Conservation (phyloP, 164 flowering plant genomes). For the Dillenia suffruticosa region DNA sequence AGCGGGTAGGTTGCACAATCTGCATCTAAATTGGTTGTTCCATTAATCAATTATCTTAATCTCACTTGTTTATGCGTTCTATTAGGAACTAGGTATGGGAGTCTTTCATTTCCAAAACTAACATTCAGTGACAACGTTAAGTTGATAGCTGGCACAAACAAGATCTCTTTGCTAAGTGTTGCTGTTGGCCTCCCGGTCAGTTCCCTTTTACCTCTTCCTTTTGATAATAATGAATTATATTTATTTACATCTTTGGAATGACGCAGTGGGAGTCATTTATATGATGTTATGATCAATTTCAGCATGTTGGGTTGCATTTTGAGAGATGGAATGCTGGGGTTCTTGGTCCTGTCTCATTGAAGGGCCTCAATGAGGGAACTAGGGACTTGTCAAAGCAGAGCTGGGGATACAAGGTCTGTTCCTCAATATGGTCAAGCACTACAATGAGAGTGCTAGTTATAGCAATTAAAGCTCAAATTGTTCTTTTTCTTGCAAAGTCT, state of each 20-base stretch:
- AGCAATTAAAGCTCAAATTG: constrained; percentile 2
- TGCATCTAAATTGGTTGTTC: not conserved
- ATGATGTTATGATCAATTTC: constrained; percentile 8
- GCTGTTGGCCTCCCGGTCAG: constrained; percentile 92
- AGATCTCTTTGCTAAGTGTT: constrained; percentile 67
- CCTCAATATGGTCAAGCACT: not conserved
- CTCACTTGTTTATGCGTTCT: constrained; percentile 3
- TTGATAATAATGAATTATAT: too few relatives aligned
- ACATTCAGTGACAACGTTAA: constrained; percentile 51
- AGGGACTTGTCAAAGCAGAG: constrained; percentile 69
- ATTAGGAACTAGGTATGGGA: constrained; percentile 76
- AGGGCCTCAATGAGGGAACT: constrained; percentile 73
- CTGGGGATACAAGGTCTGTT: constrained; percentile 88
- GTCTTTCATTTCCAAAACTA: constrained; percentile 50
- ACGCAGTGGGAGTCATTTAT: not conserved
- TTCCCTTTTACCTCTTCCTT: constrained; percentile 6
- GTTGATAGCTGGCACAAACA: constrained; percentile 67
- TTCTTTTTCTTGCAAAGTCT: not conserved
- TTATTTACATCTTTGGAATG: too few relatives aligned
- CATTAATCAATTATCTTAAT: too few relatives aligned
- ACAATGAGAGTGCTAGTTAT: not conserved
- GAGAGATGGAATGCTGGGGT: constrained; percentile 96
- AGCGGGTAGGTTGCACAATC: constrained; percentile 37
- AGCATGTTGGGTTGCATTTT: constrained; percentile 85
- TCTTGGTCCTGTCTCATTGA: constrained; percentile 85